A percentile compares a stretch with the other conserved stretches of the same genome.
phyloP scores from a whole-genome alignment of 176 grass and related monocot species.

The barley (Hordeum vulgare) region DNA sequence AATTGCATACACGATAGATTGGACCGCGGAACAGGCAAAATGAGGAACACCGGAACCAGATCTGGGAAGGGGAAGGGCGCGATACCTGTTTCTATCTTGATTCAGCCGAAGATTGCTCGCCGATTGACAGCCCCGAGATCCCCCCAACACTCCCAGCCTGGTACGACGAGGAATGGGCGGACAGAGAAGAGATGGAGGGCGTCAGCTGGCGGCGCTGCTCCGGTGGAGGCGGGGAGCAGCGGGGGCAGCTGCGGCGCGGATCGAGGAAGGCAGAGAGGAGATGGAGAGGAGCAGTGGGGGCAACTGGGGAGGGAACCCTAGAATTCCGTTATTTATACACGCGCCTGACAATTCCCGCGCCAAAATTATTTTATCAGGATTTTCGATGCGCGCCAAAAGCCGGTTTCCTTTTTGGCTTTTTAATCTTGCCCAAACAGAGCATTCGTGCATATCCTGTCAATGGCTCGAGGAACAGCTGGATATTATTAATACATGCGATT shows the following conservation, averaged over 20 bases:
- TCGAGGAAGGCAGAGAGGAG: neutral
- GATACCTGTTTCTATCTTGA: neutral
- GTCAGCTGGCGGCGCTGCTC: neutral
- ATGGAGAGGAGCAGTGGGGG: neutral
- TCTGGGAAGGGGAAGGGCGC: neutral
- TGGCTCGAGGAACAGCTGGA: neutral
- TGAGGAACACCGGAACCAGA: neutral
- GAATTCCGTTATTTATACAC: neutral
- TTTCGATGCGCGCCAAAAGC: conserved; percentile 1
- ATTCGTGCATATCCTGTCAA: neutral
- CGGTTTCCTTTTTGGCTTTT: too few species aligned
- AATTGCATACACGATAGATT: neutral
- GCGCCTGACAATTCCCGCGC: neutral
- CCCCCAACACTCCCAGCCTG: neutral
- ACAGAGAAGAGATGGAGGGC: neutral
- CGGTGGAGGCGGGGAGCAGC: neutral
- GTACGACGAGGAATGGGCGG: neutral
- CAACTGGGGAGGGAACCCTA: neutral
- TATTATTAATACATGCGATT: neutral
- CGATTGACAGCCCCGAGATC: neutral
- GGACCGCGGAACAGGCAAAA: neutral
- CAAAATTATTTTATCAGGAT: neutral
- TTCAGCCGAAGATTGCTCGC: neutral
- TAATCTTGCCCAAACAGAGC: neutral
- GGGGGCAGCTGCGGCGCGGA: neutral